Conservation (phyloP, 2,329 filamentous ascomycete genomes). For the Colletotrichum destructivum region DNA sequence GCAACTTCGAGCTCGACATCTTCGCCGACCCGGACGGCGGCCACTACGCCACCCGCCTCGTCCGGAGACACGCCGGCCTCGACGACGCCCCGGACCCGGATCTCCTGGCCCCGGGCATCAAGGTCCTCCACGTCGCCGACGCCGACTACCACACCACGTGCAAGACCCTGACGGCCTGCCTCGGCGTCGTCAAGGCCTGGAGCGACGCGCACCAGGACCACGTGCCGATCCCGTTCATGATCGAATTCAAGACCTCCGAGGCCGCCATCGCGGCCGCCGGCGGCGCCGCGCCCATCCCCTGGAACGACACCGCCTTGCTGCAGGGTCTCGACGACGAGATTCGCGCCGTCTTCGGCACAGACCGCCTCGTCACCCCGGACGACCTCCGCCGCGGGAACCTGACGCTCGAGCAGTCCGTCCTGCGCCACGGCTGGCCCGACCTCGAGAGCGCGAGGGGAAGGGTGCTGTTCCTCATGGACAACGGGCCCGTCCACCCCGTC, state of each 20-base stretch:
- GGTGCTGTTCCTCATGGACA: slow-evolving; percentile 67
- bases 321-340: slow-evolving; percentile 64
- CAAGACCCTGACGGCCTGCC: slow-evolving; percentile 61
- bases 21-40: slow-evolving; percentile 64
- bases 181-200: slow-evolving; percentile 60
- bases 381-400: slow-evolving; percentile 57
- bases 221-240: slow-evolving; percentile 64
- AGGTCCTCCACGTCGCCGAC: slow-evolving; percentile 67
- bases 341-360: slow-evolving; percentile 56
- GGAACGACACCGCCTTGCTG: slow-evolving; percentile 59
- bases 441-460: slow-evolving; percentile 60
- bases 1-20: slow-evolving; percentile 64
- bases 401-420: slow-evolving; percentile 62
- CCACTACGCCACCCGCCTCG: slow-evolving; percentile 60
- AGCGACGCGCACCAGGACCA: slow-evolving; percentile 58
- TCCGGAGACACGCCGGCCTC: slow-evolving; percentile 57
- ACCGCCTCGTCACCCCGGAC: slow-evolving; percentile 63
- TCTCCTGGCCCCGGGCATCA: slow-evolving; percentile 60
- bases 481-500: slow-evolving; percentile 57
- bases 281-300: slow-evolving; percentile 57
- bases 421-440: slow-evolving; percentile 64
- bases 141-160: slow-evolving; percentile 62
- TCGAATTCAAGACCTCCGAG: slow-evolving; percentile 62
- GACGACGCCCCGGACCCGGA: slow-evolving; percentile 56
- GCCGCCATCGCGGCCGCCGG: slow-evolving; percentile 44